Conservation (phyloP, 768 basidiomycete species). For the Mycena albidolilacea region DNA sequence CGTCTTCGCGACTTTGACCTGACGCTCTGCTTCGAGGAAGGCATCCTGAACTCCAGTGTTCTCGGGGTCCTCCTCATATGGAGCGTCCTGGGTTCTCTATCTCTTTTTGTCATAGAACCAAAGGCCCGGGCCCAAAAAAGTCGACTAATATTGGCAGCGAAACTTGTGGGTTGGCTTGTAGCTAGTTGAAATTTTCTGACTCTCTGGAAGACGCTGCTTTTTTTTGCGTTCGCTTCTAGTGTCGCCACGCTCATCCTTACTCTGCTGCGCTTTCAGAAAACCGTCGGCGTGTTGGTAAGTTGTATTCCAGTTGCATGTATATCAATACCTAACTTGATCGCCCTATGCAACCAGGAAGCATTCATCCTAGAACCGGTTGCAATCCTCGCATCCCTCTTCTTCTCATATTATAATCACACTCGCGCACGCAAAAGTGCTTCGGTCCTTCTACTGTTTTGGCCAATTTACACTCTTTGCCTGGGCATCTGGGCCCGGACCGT, state of each 20-base stretch:
- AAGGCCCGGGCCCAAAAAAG: slow-evolving; percentile 63
- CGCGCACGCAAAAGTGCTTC: slow-evolving; percentile 73
- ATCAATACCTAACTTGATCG: no score
- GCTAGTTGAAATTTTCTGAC: slow-evolving; percentile 3
- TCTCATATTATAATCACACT: slow-evolving; percentile 80
- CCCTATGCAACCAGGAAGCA: slow-evolving; percentile 45
- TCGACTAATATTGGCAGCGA: slow-evolving; percentile 66
- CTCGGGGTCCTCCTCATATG: slow-evolving; percentile 61
- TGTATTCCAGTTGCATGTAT: no score
- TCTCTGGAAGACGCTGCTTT: slow-evolving; percentile 60
- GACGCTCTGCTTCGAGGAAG: slow-evolving; percentile 88
- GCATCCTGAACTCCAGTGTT: slow-evolving; percentile 69
- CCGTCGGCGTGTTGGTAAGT: slow-evolving; percentile 56
- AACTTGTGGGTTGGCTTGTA: slow-evolving; percentile 69
- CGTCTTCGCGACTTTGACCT: slow-evolving; percentile 76
- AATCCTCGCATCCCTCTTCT: slow-evolving; percentile 59
- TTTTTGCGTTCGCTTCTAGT: slow-evolving; percentile 64
- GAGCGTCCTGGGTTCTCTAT: slow-evolving; percentile 54
- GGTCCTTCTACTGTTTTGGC: slow-evolving; percentile 87
- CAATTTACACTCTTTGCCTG: slow-evolving; percentile 67
- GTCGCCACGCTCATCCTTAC: slow-evolving; percentile 55
- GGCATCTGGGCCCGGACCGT: slow-evolving; percentile 75
- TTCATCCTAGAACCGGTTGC: slow-evolving; percentile 74
- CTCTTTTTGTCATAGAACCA: slow-evolving; percentile 43
- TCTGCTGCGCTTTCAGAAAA: slow-evolving; percentile 51